phyloP scores from a whole-genome alignment of 495 filamentous ascomycete genomes.

The Viridothelium virens region DNA sequence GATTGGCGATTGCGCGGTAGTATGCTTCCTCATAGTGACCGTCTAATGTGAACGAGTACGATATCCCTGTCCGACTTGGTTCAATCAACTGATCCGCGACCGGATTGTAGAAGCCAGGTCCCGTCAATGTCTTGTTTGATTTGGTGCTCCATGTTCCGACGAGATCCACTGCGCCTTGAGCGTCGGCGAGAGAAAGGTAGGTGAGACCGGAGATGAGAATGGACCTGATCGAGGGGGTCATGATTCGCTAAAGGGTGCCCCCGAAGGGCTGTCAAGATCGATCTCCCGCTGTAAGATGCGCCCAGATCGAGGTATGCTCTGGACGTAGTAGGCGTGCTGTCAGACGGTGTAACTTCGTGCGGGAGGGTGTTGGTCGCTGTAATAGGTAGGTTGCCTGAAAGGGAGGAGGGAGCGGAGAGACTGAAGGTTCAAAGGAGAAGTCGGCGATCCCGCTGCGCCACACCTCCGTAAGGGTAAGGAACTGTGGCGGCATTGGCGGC shows the following conservation, averaged over 20 bases:
- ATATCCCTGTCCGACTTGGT: slow-evolving; percentile 65
- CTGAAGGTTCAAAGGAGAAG: slow-evolving; percentile 8
- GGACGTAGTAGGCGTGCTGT: not conserved
- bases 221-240: slow-evolving; percentile 3
- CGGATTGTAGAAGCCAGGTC: slow-evolving; percentile 68
- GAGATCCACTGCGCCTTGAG: slow-evolving; percentile 34
- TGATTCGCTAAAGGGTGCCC: not conserved
- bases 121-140: slow-evolving; percentile 62
- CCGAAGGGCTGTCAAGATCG: not conserved
- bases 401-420: slow-evolving; percentile 5
- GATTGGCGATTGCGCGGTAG: slow-evolving; percentile 67
- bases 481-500: not conserved
- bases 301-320: not conserved
- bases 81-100: slow-evolving; percentile 61
- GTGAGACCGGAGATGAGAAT: slow-evolving; percentile 4
- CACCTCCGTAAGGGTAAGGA: not conserved
- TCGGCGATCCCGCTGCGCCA: not conserved
- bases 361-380: not conserved
- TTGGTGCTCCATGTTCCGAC: slow-evolving; percentile 75
- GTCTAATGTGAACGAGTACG: slow-evolving; percentile 69
- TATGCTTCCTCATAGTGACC: slow-evolving; percentile 68
- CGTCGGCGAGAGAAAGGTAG: slow-evolving; percentile 2
- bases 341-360: not conserved
- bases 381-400: not conserved
- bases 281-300: not conserved